These are phyloP conservation scores for Jatropha curcas DNA, from an alignment of 345 rosid genomes.

Conservation along the genomic window DNA sequence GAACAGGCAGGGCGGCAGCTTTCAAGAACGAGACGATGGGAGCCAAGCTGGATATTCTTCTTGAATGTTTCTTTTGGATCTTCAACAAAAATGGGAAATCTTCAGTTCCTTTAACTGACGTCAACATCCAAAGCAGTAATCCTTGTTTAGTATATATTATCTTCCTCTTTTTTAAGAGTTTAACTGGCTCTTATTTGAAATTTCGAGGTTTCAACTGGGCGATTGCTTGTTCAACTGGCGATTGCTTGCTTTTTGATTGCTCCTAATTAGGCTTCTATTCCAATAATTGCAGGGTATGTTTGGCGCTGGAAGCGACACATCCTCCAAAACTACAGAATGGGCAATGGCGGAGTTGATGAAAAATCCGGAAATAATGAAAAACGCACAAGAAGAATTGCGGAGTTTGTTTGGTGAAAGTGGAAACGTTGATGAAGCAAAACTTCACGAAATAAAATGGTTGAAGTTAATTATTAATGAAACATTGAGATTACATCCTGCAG, in stretches of 20 bases:
- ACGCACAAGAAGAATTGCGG: too few relatives aligned
- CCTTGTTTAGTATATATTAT: conserved; percentile 17
- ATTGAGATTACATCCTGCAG: conserved; percentile 8
- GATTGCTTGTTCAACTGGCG: too few relatives aligned
- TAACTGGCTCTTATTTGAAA: too few relatives aligned
- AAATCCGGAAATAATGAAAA: too few relatives aligned
- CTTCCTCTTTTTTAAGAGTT: too few relatives aligned
- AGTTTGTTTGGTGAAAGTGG: not conserved
- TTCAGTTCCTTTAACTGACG: conserved; percentile 12
- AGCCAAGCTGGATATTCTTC: conserved; percentile 34
- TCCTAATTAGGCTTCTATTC: not conserved
- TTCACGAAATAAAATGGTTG: conserved; percentile 3
- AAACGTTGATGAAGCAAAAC: not conserved
- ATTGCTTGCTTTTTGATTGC: too few relatives aligned
- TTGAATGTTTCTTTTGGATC: conserved; percentile 37
- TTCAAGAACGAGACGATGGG: too few relatives aligned
- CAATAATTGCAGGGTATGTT: conserved; percentile 6
- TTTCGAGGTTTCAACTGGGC: too few relatives aligned
- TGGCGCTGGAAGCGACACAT: conserved; percentile 17
- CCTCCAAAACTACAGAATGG: too few relatives aligned
- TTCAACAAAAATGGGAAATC: conserved; percentile 19
- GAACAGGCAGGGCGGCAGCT: not conserved
- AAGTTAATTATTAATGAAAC: conserved; percentile 11
- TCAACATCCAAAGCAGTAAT: conserved; percentile 39
- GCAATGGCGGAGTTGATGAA: too few relatives aligned